Evolutionary conservation across 2,329 filamentous ascomycete genomes (phyloP).

Genomic region (Chaetomium olivaceum): DNA sequence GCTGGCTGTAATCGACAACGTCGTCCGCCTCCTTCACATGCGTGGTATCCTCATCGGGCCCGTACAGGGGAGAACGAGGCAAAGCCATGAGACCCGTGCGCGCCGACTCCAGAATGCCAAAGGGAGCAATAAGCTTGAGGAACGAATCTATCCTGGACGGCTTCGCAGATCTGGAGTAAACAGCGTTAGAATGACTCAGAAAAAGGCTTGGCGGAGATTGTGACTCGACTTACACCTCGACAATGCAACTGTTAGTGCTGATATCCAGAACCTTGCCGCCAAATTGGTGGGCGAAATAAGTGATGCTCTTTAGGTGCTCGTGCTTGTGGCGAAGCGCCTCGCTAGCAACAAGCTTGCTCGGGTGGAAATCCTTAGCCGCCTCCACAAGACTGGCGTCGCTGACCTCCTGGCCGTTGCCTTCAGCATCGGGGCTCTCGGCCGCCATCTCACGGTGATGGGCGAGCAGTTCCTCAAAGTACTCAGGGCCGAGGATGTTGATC

Average conservation of each 20-base stretch:
- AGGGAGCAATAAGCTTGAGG: conserved; percentile 91
- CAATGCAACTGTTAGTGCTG: conserved; percentile 97
- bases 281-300: conserved; percentile 95
- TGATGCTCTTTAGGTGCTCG: conserved; percentile 94
- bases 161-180: conserved; percentile 77
- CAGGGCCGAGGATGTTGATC: conserved; percentile 92
- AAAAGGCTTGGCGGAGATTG: conserved; percentile 14
- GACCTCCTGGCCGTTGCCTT: conserved; percentile 44
- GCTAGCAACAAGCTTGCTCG: conserved; percentile 78
- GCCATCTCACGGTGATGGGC: conserved; percentile 92
- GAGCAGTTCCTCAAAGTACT: conserved; percentile 97
- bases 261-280: conserved; percentile 97
- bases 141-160: conserved; percentile 93
- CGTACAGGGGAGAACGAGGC: conserved; percentile 84
- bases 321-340: conserved; percentile 95
- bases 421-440: conserved; percentile 47
- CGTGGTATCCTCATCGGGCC: conserved; percentile 65
- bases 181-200: conserved; percentile 24
- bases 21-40: conserved; percentile 85
- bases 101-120: conserved; percentile 94
- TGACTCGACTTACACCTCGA: conserved; percentile 74
- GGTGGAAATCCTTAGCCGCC: conserved; percentile 74
- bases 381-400: conserved; percentile 47
- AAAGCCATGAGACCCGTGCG: conserved; percentile 96
- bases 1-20: conserved; percentile 88